phyloP scores from a whole-genome alignment of 1,284 basidiomycete genomes.

The Trichosporon inkin region DNA sequence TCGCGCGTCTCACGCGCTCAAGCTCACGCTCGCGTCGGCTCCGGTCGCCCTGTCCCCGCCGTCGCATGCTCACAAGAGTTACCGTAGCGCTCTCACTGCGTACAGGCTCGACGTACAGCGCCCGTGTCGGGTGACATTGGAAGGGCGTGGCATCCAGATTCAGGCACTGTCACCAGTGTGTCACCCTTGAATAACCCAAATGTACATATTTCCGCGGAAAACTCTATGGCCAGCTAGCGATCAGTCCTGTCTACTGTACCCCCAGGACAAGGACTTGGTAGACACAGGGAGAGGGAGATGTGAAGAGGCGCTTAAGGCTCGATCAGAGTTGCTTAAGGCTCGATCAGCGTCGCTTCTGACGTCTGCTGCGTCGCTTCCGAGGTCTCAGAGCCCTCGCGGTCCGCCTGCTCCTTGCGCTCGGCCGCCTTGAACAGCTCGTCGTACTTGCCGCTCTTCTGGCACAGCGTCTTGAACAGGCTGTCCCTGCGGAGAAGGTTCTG shows the following conservation, averaged over 20 bases:
- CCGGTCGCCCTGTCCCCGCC: too few relatives aligned
- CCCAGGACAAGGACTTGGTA: neutral
- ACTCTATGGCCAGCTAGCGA: too few relatives aligned
- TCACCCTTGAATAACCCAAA: too few relatives aligned
- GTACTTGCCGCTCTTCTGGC: constrained; percentile 73
- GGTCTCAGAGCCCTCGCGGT: neutral
- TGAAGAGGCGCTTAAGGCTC: neutral
- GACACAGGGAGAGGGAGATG: neutral
- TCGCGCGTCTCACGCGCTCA: too few relatives aligned
- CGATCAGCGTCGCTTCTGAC: neutral
- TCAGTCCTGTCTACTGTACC: neutral
- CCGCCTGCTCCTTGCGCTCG: constrained; percentile 40
- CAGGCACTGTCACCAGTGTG: too few relatives aligned
- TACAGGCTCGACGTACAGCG: too few relatives aligned
- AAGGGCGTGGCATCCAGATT: too few relatives aligned
- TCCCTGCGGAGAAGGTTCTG: constrained; percentile 66
- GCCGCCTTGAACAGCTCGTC: constrained; percentile 54
- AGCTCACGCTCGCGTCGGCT: too few relatives aligned
- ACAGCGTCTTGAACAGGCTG: constrained; percentile 73
- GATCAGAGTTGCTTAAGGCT: neutral
- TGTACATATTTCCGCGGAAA: too few relatives aligned
- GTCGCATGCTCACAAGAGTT: too few relatives aligned
- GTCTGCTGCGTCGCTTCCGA: neutral
- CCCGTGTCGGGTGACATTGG: too few relatives aligned
- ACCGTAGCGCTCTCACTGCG: too few relatives aligned